Percentiles rank a stretch among this genome's conserved stretches.
Evolutionary conservation across 495 filamentous ascomycete genomes (phyloP).

Genomic region (Pyrenopolyporus hunteri): DNA sequence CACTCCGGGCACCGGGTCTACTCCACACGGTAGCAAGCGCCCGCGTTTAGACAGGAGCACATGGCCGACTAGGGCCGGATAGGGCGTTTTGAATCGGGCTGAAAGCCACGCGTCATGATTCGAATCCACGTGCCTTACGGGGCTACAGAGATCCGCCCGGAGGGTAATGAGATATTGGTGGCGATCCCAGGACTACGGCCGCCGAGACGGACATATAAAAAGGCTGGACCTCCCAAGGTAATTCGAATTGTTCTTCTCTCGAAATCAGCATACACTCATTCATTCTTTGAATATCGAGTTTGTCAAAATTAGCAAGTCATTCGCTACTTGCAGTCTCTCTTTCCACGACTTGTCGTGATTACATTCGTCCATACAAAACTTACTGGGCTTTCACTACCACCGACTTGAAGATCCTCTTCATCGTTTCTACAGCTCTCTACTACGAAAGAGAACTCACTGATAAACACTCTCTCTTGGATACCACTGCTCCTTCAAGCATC

Average conservation of each 20-base stretch:
- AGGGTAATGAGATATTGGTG: slow-evolving; percentile 6
- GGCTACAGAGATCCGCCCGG: background rate
- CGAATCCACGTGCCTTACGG: background rate
- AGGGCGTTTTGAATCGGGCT: background rate
- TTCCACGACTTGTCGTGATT: background rate
- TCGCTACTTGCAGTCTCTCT: slow-evolving; percentile 15
- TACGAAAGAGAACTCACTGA: too few species aligned
- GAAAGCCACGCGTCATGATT: slow-evolving; percentile 10
- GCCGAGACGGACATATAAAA: background rate
- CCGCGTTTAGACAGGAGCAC: background rate
- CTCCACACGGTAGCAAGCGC: background rate
- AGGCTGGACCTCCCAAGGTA: background rate
- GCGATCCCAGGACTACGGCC: background rate
- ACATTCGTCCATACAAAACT: background rate
- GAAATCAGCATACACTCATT: slow-evolving; percentile 11
- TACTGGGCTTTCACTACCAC: too few species aligned
- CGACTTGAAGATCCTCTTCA: too few species aligned
- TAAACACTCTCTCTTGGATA: too few species aligned
- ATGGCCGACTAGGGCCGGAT: background rate
- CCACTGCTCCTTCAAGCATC: too few species aligned
- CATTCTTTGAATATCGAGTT: slow-evolving; percentile 15
- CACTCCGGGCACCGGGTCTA: too few species aligned
- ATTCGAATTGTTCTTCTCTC: background rate
- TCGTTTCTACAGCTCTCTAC: too few species aligned
- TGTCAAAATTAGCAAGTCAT: slow-evolving; percentile 16